Evolutionary conservation across 208 protist genomes (phyloP).

Genomic region (Naegleria fowleri): DNA sequence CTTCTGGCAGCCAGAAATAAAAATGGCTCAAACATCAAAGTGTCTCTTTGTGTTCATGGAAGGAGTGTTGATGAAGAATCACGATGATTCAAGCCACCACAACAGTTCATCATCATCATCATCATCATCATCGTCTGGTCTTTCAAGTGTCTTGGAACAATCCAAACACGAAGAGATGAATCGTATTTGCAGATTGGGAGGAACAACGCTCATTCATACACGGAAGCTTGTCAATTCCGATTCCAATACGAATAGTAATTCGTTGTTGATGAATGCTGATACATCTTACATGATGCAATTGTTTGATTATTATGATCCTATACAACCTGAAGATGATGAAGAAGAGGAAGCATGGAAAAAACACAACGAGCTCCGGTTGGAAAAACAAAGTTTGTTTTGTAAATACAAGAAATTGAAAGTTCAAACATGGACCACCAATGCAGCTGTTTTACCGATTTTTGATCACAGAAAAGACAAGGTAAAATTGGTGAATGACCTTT

Average conservation of each 20-base stretch:
- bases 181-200: neutral
- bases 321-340: neutral
- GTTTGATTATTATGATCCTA: neutral
- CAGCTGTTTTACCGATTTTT: neutral
- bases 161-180: neutral
- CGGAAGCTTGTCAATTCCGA: neutral
- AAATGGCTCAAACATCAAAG: neutral
- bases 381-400: slow-evolving; percentile 1
- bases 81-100: too few relatives aligned
- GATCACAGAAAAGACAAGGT: neutral
- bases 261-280: neutral
- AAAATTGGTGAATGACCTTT: neutral
- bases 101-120: too few relatives aligned
- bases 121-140: neutral
- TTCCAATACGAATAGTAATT: neutral
- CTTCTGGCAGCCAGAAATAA: too few relatives aligned
- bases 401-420: slow-evolving; percentile 12
- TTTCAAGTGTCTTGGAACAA: neutral
- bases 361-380: neutral
- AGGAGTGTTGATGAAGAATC: neutral
- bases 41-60: neutral
- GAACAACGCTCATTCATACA: neutral
- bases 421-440: neutral
- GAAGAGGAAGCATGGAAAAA: neutral
- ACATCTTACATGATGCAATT: neutral